Evolutionary conservation across 1,284 basidiomycete species (phyloP).

Genomic region (Microbotryum violaceum): DNA sequence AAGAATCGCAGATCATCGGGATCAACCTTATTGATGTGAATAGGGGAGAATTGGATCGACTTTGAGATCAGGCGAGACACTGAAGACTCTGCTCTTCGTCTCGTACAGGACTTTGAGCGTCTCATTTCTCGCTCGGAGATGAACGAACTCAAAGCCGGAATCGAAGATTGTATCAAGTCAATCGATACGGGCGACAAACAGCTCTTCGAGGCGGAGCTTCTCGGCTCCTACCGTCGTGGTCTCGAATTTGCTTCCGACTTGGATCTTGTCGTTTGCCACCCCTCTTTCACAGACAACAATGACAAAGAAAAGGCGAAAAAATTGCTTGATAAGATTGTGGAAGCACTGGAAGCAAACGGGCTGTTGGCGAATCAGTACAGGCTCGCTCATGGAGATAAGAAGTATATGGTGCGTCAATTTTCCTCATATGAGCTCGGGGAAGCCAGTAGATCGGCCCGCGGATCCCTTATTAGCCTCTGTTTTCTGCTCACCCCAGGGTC

Average conservation of each 20-base stretch:
- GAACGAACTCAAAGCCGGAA: slow-evolving; percentile 14
- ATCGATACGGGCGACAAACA: slow-evolving; percentile 7
- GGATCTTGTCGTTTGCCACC: slow-evolving; percentile 27
- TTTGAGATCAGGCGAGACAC: background rate
- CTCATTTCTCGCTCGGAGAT: slow-evolving; percentile 33
- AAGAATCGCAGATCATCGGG: slow-evolving; percentile 29
- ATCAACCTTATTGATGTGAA: slow-evolving; percentile 25
- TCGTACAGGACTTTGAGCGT: slow-evolving; percentile 26
- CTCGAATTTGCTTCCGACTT: slow-evolving; percentile 19
- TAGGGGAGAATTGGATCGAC: background rate
- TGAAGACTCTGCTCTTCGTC: background rate
- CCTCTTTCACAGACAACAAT: slow-evolving; percentile 17
- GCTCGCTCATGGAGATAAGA: slow-evolving; percentile 22
- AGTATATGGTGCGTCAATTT: slow-evolving; percentile 8
- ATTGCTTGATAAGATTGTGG: slow-evolving; percentile 16
- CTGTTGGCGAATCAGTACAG: slow-evolving; percentile 19
- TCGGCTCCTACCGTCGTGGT: slow-evolving; percentile 32
- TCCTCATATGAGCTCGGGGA: too few species aligned
- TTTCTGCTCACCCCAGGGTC: slow-evolving; percentile 9
- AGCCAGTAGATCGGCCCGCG: too few species aligned
- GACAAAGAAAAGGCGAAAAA: slow-evolving; percentile 15
- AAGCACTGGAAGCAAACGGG: slow-evolving; percentile 9
- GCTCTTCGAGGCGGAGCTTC: slow-evolving; percentile 25
- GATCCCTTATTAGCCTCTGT: background rate
- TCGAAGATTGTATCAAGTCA: slow-evolving; percentile 10